Evolutionary conservation across 139 green algal genomes (phyloP).

Genomic region (Axilococcus clingmanii): DNA sequence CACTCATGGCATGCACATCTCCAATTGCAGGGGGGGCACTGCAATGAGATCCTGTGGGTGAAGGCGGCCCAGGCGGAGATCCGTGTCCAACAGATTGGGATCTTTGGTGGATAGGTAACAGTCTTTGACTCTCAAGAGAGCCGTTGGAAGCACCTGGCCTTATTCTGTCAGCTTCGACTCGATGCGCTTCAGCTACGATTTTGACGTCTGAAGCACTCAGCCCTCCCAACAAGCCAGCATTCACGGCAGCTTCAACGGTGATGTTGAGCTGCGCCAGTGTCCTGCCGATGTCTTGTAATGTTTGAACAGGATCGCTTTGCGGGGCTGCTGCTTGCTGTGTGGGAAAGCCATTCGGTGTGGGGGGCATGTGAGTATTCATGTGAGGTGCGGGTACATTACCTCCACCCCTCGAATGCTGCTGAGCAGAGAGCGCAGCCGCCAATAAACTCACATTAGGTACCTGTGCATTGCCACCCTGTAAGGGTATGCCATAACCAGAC

Average conservation of each 20-base stretch:
- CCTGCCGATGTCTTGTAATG: constrained; percentile 34
- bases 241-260: constrained; percentile 37
- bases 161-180: constrained; percentile 16
- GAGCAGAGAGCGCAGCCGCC: no score
- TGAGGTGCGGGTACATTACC: neutral
- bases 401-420: neutral
- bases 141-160: neutral
- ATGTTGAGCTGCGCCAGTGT: constrained; percentile 31
- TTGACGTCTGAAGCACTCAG: constrained; percentile 31
- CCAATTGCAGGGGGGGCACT: neutral
- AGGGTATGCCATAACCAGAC: no score
- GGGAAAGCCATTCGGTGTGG: no score
- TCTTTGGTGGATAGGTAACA: neutral
- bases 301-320: constrained; percentile 24
- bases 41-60: neutral
- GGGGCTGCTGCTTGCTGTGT: neutral
- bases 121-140: neutral
- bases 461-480: no score
- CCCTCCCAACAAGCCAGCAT: constrained; percentile 37
- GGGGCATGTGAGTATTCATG: neutral
- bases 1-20: neutral
- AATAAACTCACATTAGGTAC: no score
- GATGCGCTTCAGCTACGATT: constrained; percentile 28
- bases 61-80: constrained; percentile 1
- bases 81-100: neutral